Base-by-base conservation (phyloP, 441 rosid species). In the Pelargonium myrrhifolium region DNA sequence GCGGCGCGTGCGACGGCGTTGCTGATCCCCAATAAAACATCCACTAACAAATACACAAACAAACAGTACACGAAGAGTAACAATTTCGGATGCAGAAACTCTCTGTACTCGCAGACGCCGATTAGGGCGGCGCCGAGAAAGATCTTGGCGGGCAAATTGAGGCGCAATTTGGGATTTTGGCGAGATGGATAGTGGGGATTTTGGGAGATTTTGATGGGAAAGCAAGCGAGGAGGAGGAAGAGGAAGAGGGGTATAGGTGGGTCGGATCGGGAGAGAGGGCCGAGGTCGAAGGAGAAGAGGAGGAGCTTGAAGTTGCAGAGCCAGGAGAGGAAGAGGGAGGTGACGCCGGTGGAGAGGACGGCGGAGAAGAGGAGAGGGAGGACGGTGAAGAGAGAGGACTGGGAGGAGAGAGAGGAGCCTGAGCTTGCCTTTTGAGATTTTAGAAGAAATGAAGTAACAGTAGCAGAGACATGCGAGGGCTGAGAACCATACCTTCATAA, bases 261-360 rank as follows among this genome's bases (percentile, higher is more conserved):
- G 10, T n/a, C n/a, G n/a, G n/a, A n/a, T n/a, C n/a, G n/a, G n/a
- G 59, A 62, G 28, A 82, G 76, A 18, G 82, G 81, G 22, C 81
- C 80, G 71, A 64, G 63, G 31, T 67, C 78, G 47, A 78, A 76
- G 26, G 79, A 66, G 28, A 85, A 81, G 69, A 78, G 85, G 9
- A 83, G 71, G 67, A 85, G 81, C 68, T 80, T 83, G 75, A 80
- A 81, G 53, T 67, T 83, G 28, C 77, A 76, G 1, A 81, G 70
- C 81, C 83, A 83, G 17, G 84, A 24, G 49, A 78, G 21, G 65
- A 75, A 72, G 61, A 75, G 68, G 0, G 79, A 66, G 1, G 47
- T 66, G 68, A 68, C 2, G 21, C 62, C 74, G 14, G 40, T 20
- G 17, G 72, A 72, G 43, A 72, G 69, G 71, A 68, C 31, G 37